Percentiles rank a stretch among this genome's conserved stretches.
These are phyloP conservation scores for Fulvia fulva DNA, from an alignment of 2,329 filamentous ascomycete species.

Conservation along the genomic window DNA sequence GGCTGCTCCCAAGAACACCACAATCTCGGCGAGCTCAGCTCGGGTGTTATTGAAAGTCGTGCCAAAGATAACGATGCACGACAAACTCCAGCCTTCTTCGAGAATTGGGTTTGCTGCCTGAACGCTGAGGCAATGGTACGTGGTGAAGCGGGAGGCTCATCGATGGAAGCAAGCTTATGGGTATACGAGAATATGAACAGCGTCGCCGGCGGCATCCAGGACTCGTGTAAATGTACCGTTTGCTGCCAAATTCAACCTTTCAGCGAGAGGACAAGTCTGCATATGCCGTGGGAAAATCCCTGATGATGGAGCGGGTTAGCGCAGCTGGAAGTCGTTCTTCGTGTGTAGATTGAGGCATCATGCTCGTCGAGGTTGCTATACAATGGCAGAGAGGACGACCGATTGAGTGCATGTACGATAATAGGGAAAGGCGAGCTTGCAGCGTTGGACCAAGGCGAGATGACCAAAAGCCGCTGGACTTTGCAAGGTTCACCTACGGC, in stretches of 20 bases:
- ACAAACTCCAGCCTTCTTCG: neutral
- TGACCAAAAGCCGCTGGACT: neutral
- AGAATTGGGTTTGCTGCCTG: neutral
- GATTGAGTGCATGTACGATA: neutral
- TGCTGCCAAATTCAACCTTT: neutral
- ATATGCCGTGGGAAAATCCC: neutral
- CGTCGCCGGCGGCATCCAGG: too few species aligned
- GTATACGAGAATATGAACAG: neutral
- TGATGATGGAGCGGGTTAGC: neutral
- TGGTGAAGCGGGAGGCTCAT: neutral
- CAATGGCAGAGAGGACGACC: too few species aligned
- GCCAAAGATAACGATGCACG: neutral
- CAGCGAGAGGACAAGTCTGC: neutral
- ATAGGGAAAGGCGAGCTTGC: neutral
- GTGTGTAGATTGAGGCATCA: neutral
- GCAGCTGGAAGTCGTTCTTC: neutral
- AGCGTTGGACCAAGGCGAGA: neutral
- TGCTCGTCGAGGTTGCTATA: too few species aligned
- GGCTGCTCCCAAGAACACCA: neutral
- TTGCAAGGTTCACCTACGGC: neutral
- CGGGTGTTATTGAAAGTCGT: neutral
- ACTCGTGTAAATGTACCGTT: too few species aligned
- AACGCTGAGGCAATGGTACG: neutral
- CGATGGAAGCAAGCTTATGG: neutral
- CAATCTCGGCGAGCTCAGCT: neutral